Percentiles rank a stretch among this genome's conserved stretches.
phyloP scores from a whole-genome alignment of 805 yeast genomes.

The Candida mattraensis region DNA sequence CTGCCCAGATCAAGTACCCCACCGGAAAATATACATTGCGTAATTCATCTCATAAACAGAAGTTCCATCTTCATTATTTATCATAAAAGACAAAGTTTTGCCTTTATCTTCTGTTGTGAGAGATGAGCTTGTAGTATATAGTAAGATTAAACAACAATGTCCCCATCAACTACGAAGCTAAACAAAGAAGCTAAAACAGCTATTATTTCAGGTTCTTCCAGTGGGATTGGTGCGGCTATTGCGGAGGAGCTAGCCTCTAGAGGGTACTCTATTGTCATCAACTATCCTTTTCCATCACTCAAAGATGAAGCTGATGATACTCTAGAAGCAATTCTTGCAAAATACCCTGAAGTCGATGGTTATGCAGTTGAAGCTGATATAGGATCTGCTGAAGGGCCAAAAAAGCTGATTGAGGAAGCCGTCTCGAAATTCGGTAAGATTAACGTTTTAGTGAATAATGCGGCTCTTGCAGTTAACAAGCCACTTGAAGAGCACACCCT shows the following conservation, averaged over 20 bases:
- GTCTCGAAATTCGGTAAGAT: slow-evolving; percentile 6
- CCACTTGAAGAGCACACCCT: slow-evolving; percentile 8
- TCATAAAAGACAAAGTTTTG: too few relatives aligned
- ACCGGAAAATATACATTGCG: too few relatives aligned
- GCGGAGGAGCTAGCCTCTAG: slow-evolving; percentile 41
- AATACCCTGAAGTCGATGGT: slow-evolving; percentile 6
- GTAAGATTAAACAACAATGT: too few relatives aligned
- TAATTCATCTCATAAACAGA: too few relatives aligned
- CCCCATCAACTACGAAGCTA: neutral
- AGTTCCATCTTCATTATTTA: too few relatives aligned
- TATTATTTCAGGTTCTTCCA: slow-evolving; percentile 55
- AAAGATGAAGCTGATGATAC: slow-evolving; percentile 6
- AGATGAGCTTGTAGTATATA: too few relatives aligned
- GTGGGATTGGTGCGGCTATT: slow-evolving; percentile 54
- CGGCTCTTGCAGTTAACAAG: slow-evolving; percentile 10
- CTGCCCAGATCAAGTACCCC: too few relatives aligned
- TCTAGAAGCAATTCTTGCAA: neutral
- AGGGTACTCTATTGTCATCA: slow-evolving; percentile 29
- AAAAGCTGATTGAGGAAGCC: slow-evolving; percentile 7
- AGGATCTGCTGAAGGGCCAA: slow-evolving; percentile 9
- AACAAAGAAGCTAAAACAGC: slow-evolving; percentile 29
- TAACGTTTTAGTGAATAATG: slow-evolving; percentile 8
- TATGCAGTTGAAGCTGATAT: slow-evolving; percentile 10
- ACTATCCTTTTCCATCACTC: slow-evolving; percentile 8
- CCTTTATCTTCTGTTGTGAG: too few relatives aligned